phyloP scores from a whole-genome alignment of 2,329 filamentous ascomycete species.

The Penicillium brevicompactum region DNA sequence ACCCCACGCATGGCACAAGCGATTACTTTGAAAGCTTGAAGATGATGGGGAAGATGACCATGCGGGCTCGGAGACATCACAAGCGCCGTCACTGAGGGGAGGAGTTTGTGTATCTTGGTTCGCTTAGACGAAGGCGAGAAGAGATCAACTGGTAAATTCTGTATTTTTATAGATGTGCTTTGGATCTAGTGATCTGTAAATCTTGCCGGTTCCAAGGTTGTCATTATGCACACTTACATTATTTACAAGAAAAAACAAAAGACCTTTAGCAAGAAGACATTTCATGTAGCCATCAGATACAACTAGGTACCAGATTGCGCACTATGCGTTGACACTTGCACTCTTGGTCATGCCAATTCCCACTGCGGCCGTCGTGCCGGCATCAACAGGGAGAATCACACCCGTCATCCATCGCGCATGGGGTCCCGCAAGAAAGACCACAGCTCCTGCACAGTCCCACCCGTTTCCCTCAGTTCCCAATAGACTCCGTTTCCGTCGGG shows the following conservation, averaged over 20 bases:
- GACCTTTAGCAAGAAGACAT: too few relatives aligned
- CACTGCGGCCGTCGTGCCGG: constrained; percentile 47
- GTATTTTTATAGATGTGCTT: too few relatives aligned
- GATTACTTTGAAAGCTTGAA: constrained; percentile 18
- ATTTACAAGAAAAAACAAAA: too few relatives aligned
- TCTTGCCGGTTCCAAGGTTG: too few relatives aligned
- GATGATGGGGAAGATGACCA: constrained; percentile 13
- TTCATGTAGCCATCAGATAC: too few relatives aligned
- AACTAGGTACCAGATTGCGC: too few relatives aligned
- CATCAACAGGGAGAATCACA: constrained; percentile 51
- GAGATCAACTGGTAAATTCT: too few relatives aligned
- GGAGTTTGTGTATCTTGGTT: too few relatives aligned
- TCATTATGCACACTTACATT: too few relatives aligned
- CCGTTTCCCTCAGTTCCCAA: constrained; percentile 57
- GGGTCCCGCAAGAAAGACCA: constrained; percentile 55
- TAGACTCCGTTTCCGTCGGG: constrained; percentile 52
- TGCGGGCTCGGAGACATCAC: neutral
- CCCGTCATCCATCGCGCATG: constrained; percentile 58
- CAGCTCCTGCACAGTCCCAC: constrained; percentile 56
- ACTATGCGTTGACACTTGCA: constrained; percentile 37
- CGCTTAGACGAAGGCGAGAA: too few relatives aligned
- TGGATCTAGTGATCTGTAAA: too few relatives aligned
- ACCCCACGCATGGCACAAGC: constrained; percentile 17
- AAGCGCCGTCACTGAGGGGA: neutral
- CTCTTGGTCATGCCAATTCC: constrained; percentile 44